A percentile compares a stretch with the other conserved stretches of the same genome.
These are phyloP conservation scores for Metarhizium anisopliae DNA, from an alignment of 2,329 filamentous ascomycete genomes.

Conservation along the genomic window DNA sequence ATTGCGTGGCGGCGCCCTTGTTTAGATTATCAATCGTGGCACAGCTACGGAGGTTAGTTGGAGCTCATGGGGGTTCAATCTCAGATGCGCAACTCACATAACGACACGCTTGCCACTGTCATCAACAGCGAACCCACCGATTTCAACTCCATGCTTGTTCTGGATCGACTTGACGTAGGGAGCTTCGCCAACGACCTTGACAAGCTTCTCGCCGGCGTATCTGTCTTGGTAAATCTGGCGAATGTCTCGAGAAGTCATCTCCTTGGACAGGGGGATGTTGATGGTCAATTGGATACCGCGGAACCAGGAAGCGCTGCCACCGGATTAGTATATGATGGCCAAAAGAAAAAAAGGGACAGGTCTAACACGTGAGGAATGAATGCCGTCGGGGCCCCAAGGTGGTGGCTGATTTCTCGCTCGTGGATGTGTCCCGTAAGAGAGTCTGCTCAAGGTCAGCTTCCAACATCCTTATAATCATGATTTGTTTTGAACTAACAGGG, in stretches of 20 bases:
- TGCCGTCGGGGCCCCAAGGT: constrained; percentile 64
- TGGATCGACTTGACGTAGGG: constrained; percentile 73
- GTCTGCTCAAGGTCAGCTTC: constrained; percentile 47
- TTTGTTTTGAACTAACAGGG: background rate
- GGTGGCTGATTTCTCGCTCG: constrained; percentile 78
- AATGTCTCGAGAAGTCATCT: constrained; percentile 86
- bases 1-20: constrained; percentile 90
- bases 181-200: constrained; percentile 84
- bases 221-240: constrained; percentile 92
- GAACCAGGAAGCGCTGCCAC: background rate
- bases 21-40: constrained; percentile 89
- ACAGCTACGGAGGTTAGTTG: constrained; percentile 22
- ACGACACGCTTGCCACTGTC: constrained; percentile 83
- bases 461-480: background rate
- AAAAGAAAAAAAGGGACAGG: background rate
- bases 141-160: constrained; percentile 80
- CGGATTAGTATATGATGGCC: background rate
- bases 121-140: constrained; percentile 90
- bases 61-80: constrained; percentile 43
- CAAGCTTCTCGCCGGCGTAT: constrained; percentile 89
- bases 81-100: constrained; percentile 44
- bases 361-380: constrained; percentile 87
- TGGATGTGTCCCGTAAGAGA: constrained; percentile 76
- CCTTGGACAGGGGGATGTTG: constrained; percentile 75
- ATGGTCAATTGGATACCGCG: constrained; percentile 87